Base-by-base conservation (phyloP, 164 flowering plant genomes). In the Houttuynia cordata region DNA sequence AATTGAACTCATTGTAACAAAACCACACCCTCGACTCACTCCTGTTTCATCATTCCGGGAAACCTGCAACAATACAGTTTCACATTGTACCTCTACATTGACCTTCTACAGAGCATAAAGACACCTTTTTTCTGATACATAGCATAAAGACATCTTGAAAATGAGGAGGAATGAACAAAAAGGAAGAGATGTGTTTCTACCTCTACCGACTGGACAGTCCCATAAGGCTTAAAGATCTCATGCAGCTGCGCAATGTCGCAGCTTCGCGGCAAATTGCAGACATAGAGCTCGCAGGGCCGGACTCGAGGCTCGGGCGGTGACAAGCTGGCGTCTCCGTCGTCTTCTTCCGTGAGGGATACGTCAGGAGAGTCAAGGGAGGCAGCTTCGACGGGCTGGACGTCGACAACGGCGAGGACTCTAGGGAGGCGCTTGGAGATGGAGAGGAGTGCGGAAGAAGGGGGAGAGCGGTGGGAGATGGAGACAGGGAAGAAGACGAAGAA, bases 231-330 rank as follows among this genome's bases (percentile, higher is more conserved):
- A 53, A 79, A 74, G 64, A 72, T 25, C 39, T 76, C 70, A 6
- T 59, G 62, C 63, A 79, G 73, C 61, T 70, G 67, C 3, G 74
- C 19, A 42, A 72, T 70, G 65, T 67, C 78, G 51, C 56, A 72
- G 47, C 72, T 72, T 21, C 75, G 68, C 0, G 82, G 82, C 39
- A 79, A 65, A 66, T 79, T 79, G 63, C 82, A 79, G 37, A 76
- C 78, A 60, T 79, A 76, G 22, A 79, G 65, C 54, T 74, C 71
- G 62, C 63, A 72, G 0, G 76, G 78, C 21, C 62, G 64, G 24
- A 58, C 7, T 9, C 20, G 24, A 25, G 50, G 67, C 57, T 37
- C 63, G 18, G 19, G 14, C 15, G 17, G 7, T 21, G 24, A 54
- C 40, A 37, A 54, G 41, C 61, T 47, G 20, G 20, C 59, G 19